Evolutionary conservation across 352 stramenopile genomes (phyloP).

Genomic region (Globisporangium emineosum): DNA sequence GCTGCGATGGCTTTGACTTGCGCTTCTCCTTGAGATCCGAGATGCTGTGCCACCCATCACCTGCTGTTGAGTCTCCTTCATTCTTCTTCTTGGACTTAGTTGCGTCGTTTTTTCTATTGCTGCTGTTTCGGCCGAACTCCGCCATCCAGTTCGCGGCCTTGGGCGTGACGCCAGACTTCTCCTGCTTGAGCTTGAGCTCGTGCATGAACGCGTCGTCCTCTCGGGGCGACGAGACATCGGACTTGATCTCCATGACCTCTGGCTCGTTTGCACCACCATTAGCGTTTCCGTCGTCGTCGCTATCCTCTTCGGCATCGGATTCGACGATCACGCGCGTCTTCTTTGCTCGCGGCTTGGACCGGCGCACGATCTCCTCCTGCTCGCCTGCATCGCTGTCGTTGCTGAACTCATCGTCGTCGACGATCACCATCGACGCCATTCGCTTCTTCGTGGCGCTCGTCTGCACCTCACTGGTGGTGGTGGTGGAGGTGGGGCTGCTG

Average conservation of each 20-base stretch:
- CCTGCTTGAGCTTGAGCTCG: constrained; percentile 33
- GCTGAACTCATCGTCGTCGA: constrained; percentile 35
- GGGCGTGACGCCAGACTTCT: constrained; percentile 7
- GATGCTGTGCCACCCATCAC: constrained; percentile 16
- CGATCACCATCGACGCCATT: constrained; percentile 20
- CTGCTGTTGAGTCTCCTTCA: not conserved
- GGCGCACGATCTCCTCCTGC: constrained; percentile 37
- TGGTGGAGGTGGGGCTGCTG: not conserved
- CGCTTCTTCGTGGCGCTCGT: constrained; percentile 25
- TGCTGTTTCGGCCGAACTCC: constrained; percentile 27
- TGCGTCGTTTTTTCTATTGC: not conserved
- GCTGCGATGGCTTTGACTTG: not conserved
- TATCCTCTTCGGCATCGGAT: constrained; percentile 47
- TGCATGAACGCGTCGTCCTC: constrained; percentile 34
- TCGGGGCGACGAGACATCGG: constrained; percentile 43
- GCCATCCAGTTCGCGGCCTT: constrained; percentile 49
- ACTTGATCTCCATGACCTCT: constrained; percentile 28
- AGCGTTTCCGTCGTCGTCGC: constrained; percentile 16
- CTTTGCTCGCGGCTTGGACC: constrained; percentile 35
- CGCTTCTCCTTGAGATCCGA: constrained; percentile 18
- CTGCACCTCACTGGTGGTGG: not conserved
- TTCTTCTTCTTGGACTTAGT: constrained; percentile 3
- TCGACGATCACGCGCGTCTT: constrained; percentile 61
- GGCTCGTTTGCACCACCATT: constrained; percentile 6
- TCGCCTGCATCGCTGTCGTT: constrained; percentile 33